These are phyloP conservation scores for Sarocladium kiliense DNA, from an alignment of 2,329 filamentous ascomycete species.

Conservation along the genomic window DNA sequence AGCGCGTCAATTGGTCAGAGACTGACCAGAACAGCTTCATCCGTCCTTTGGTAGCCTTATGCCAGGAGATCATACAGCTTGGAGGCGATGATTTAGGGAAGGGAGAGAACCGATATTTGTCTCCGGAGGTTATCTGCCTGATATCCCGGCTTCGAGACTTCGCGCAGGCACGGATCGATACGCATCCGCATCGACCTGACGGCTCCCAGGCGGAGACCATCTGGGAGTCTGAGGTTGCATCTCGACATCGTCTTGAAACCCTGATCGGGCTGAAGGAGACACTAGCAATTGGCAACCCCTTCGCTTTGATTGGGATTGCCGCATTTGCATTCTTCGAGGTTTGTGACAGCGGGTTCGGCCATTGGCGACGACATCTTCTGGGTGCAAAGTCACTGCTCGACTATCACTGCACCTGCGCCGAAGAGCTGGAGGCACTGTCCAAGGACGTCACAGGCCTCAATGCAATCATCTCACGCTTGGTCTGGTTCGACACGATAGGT, in stretches of 20 bases:
- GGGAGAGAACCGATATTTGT: not conserved
- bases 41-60: not conserved
- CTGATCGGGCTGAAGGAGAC: constrained; percentile 31
- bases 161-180: not conserved
- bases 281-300: constrained; percentile 32
- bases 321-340: constrained; percentile 40
- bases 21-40: constrained; percentile 4
- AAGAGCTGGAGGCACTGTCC: constrained; percentile 28
- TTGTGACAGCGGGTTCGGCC: constrained; percentile 32
- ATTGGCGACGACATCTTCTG: constrained; percentile 32
- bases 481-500: constrained; percentile 35
- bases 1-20: not conserved
- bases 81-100: not conserved
- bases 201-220: not conserved
- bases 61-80: not conserved
- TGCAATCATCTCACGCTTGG: constrained; percentile 31
- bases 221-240: not conserved
- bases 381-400: constrained; percentile 35
- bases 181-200: not conserved
- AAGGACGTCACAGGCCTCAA: constrained; percentile 27
- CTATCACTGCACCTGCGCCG: constrained; percentile 28
- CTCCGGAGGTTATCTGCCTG: not conserved
- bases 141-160: not conserved
- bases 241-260: constrained; percentile 24
- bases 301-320: constrained; percentile 37